Base-by-base conservation (phyloP, 768 basidiomycete genomes). In the Pluteus cervinus region DNA sequence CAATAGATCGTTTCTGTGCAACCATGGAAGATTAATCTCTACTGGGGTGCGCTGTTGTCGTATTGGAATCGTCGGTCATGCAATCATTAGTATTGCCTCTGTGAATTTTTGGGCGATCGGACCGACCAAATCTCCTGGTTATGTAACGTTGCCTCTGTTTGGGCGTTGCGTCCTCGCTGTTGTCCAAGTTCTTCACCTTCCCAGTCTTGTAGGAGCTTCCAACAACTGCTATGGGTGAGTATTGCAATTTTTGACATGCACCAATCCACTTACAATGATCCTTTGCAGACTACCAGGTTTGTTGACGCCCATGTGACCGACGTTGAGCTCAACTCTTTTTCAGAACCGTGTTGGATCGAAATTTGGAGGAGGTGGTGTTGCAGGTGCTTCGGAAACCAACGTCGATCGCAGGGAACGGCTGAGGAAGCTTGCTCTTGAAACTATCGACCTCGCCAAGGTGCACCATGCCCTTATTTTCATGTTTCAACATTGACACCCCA, bases 361-460 rank as follows among this genome's bases (percentile, higher is more conserved):
- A 61, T 96, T 96, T 51, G 91, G 92, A 43, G 90, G 92, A 31
- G 92, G 91, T 56, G 92, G 91, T 68, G 88, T 93, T 37, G 93
- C 94, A 26, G 90, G 94, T 22, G 89, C 86, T 9, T 89, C 86
- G 16, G 96, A 98, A 66, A 84, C 83, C 23, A 96, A 97, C 56
- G 84, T 99, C 12, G 94, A 98, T 68, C 70, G 96, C 44, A 74
- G 94, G 40, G 96, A 99, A 58, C 83, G 94, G 36, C 71, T 98
- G 29, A 68, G 93, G 41, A 98, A 98, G 66, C 81, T 99, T 31
- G 93, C 92, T 2, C 67, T 97, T 42, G 93, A 97, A 65, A 97
- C 94, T 0, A 97, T 99, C 51, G 96, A 99, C 61, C 75, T 98
- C 37, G 93, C 94, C 25, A 98, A 97, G 70, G 94, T 86, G 48